These are phyloP conservation scores for Fonsecaea erecta DNA, from an alignment of 2,329 filamentous ascomycete genomes.

Conservation along the genomic window DNA sequence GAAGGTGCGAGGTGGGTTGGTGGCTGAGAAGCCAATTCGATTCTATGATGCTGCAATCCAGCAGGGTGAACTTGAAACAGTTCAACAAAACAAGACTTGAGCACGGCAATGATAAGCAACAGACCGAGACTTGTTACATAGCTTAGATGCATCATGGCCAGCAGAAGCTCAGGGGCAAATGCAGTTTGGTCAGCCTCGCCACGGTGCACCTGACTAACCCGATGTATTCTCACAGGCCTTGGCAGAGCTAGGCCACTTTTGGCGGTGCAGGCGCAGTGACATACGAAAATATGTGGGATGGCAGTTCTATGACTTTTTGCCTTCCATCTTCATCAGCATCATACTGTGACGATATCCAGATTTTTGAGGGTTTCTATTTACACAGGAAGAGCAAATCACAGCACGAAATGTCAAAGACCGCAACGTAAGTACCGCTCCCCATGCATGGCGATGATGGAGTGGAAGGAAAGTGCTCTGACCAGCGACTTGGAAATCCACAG, in stretches of 20 bases:
- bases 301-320: slow-evolving; percentile 13
- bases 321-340: slow-evolving; percentile 9
- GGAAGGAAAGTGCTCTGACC: slow-evolving; percentile 13
- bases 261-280: not conserved
- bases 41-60: not conserved
- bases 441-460: not conserved
- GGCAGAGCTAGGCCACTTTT: slow-evolving; percentile 13
- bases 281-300: slow-evolving; percentile 17
- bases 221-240: not conserved
- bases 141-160: not conserved
- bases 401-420: slow-evolving; percentile 36
- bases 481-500: slow-evolving; percentile 20
- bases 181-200: not conserved
- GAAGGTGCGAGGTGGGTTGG: not conserved
- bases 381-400: not conserved
- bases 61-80: not conserved
- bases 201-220: not conserved
- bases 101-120: not conserved
- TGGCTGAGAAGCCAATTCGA: not conserved
- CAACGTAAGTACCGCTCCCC: slow-evolving; percentile 29
- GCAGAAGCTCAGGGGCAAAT: not conserved
- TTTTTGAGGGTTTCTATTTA: not conserved
- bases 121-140: not conserved
- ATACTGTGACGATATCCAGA: not conserved
- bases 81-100: not conserved